These are phyloP conservation scores for Murraya koenigii DNA, from an alignment of 345 rosid species.

Conservation along the genomic window DNA sequence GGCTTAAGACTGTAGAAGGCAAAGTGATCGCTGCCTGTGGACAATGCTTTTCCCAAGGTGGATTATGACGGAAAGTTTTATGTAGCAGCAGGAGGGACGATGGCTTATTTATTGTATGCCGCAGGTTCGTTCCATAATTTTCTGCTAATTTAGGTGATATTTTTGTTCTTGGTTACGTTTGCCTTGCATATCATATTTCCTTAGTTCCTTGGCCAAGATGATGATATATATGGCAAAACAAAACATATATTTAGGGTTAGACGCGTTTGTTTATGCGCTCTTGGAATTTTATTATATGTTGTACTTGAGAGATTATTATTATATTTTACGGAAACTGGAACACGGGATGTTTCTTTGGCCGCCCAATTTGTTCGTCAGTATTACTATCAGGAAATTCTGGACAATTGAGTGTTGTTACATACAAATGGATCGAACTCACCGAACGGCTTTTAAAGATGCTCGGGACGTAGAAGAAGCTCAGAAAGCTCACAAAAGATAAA, in stretches of 20 bases:
- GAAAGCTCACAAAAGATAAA: too few species aligned
- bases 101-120: slow-evolving; percentile 27
- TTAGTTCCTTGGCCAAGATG: not conserved
- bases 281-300: not conserved
- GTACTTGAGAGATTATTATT: slow-evolving; percentile 4
- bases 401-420: too few species aligned
- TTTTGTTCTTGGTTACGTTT: slow-evolving; percentile 7
- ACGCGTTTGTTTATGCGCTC: not conserved
- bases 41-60: not conserved
- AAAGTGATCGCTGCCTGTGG: not conserved
- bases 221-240: not conserved
- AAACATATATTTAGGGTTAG: not conserved
- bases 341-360: too few species aligned
- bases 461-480: too few species aligned
- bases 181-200: not conserved
- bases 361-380: too few species aligned
- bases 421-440: too few species aligned
- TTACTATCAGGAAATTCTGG: too few species aligned
- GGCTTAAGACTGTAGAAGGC: not conserved
- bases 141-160: slow-evolving; percentile 12
- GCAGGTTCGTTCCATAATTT: not conserved
- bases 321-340: not conserved
- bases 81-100: slow-evolving; percentile 5
- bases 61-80: not conserved
- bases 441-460: too few species aligned